Evolutionary conservation across 345 rosid genomes (phyloP), one percentile per base, ranked within the genome.

Genomic region (Camelina hispida): DNA sequence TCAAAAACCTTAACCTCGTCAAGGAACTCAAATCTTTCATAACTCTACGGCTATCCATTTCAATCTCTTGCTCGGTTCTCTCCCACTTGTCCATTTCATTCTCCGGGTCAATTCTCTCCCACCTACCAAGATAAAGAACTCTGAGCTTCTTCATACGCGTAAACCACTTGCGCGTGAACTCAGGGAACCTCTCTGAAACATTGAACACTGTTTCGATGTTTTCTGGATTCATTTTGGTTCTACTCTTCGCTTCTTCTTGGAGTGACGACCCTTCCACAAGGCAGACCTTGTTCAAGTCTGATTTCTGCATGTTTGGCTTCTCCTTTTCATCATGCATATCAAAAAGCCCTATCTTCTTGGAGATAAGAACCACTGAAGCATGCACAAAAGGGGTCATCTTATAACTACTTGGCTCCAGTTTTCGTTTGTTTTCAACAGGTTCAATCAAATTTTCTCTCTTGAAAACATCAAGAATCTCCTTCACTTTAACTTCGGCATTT

Each of bases 381-480:
- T 85, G 87, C 37, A 79, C 79, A 66, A 62, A 40, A 22, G 87
- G 84, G 22, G 44, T 66, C 85, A 85, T 78, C 80, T 69, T 83
- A 55, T 78, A 84, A 59, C 73, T 74, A 60, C n/a, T 70, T 34
- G 58, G 16, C 9, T 32, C n/a, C 23, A 69, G 43, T 35, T 73
- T 76, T 16, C 60, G 34, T 44, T 81, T 82, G 58, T 73, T 76
- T 48, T 61, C 40, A 1, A 81, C 82, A 7, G 81, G 60, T 75
- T 79, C 72, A 2, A 89, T 46, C 11, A 85, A 85, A 0, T 78
- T 61, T 55, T 63, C 65, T n/a, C 0, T 15, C 50, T 64, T 17
- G 35, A 83, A 78, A 0, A 28, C 34, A 57, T 60, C 15, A 34
- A 86, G 81, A 68, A 74, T 61, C 0, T 5, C 8, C 9, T 15